Evolutionary conservation across 2,329 filamentous ascomycete species (phyloP).

Genomic region (Thermoascus crustaceus): DNA sequence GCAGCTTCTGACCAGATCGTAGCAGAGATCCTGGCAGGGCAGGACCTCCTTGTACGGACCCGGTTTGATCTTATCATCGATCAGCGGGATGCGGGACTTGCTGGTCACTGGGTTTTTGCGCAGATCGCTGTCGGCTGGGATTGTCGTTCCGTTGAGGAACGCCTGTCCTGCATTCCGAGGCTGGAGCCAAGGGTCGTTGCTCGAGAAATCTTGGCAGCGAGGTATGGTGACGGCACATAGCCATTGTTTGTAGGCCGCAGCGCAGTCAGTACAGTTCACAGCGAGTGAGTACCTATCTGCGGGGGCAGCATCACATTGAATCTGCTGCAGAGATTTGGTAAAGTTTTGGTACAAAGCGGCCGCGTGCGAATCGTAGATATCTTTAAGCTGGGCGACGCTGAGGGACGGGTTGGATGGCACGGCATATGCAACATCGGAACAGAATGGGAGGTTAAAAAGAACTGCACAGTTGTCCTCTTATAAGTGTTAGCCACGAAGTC

Average conservation of each 20-base stretch:
- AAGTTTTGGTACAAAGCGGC: constrained; percentile 65
- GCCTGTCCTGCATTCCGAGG: constrained; percentile 62
- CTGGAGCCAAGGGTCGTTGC: constrained; percentile 48
- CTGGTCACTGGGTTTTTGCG: constrained; percentile 38
- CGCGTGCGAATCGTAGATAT: constrained; percentile 73
- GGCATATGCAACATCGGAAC: constrained; percentile 78
- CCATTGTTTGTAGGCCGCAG: constrained; percentile 80
- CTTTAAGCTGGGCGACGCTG: constrained; percentile 53
- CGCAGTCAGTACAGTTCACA: constrained; percentile 67
- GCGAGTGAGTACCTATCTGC: constrained; percentile 75
- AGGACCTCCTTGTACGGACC: constrained; percentile 92
- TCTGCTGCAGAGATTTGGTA: constrained; percentile 69
- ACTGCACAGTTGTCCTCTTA: constrained; percentile 74
- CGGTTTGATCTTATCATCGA: constrained; percentile 64
- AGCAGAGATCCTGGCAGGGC: constrained; percentile 83
- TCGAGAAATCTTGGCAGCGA: constrained; percentile 76
- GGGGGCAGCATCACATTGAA: constrained; percentile 69
- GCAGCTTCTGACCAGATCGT: constrained; percentile 75
- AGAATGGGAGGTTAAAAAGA: constrained; percentile 81
- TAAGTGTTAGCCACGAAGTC: background rate
- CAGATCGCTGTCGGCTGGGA: constrained; percentile 33
- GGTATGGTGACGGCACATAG: constrained; percentile 90
- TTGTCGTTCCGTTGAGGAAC: constrained; percentile 60
- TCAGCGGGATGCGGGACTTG: constrained; percentile 59
- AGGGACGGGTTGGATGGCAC: constrained; percentile 72